phyloP scores from a whole-genome alignment of 169 alveolate species.

The Cryptosporidium parvum region DNA sequence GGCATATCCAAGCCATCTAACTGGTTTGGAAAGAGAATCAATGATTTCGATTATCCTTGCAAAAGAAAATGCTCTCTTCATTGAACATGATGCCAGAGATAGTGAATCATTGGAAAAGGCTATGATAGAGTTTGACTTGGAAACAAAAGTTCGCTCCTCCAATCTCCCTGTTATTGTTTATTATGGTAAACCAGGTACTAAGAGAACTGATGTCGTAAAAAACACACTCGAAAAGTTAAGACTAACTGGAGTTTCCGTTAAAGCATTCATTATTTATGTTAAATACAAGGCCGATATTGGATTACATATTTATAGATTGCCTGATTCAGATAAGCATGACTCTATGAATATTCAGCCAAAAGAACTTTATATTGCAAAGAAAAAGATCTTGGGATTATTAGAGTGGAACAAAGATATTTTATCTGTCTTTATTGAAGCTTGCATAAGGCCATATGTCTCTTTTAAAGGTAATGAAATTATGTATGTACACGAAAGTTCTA shows the following conservation, averaged over 20 bases:
- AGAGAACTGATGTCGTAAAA: constrained; percentile 33
- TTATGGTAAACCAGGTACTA: constrained; percentile 56
- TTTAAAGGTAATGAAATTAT: constrained; percentile 44
- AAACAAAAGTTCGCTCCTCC: constrained; percentile 4
- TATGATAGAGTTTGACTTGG: constrained; percentile 10
- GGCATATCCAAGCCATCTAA: constrained; percentile 27
- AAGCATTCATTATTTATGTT: constrained; percentile 54
- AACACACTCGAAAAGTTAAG: not conserved
- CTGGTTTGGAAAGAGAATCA: constrained; percentile 16
- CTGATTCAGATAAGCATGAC: constrained; percentile 12
- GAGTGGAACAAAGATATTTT: constrained; percentile 28
- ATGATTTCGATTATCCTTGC: constrained; percentile 42
- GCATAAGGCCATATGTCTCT: constrained; percentile 41
- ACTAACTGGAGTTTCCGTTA: constrained; percentile 11
- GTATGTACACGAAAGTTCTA: constrained; percentile 49
- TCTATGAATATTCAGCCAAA: not conserved
- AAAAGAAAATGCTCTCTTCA: constrained; percentile 6
- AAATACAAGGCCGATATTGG: constrained; percentile 65
- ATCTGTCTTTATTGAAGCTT: constrained; percentile 32
- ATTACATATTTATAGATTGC: constrained; percentile 48
- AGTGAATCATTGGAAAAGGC: constrained; percentile 36
- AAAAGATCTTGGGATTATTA: constrained; percentile 41
- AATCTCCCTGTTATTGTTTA: constrained; percentile 40
- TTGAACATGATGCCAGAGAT: constrained; percentile 18
- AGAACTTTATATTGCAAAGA: constrained; percentile 2